A percentile compares a stretch with the other conserved stretches of the same genome.
Conservation (phyloP, 1,139 yeast species). For the Wickerhamomyces sp. region DNA sequence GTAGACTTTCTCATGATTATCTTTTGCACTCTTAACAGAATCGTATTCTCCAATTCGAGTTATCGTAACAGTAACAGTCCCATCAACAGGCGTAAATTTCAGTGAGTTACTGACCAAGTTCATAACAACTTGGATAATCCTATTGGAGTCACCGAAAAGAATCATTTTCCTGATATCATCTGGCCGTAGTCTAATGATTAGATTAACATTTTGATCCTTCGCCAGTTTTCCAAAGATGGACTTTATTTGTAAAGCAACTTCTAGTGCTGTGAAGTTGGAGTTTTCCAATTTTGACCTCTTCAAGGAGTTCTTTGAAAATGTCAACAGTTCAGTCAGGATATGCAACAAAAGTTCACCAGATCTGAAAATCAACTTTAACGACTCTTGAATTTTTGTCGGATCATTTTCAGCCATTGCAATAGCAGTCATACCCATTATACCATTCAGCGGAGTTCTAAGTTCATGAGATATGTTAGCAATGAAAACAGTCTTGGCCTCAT, state of each 20-base stretch:
- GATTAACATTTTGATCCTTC: slow-evolving; percentile 64
- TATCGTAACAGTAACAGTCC: slow-evolving; percentile 66
- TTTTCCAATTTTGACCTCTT: slow-evolving; percentile 81
- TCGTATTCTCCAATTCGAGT: slow-evolving; percentile 72
- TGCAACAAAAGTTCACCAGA: slow-evolving; percentile 85
- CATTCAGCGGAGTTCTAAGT: slow-evolving; percentile 89
- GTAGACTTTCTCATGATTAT: slow-evolving; percentile 33
- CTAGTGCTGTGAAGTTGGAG: slow-evolving; percentile 62
- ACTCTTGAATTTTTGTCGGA: slow-evolving; percentile 55
- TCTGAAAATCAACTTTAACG: slow-evolving; percentile 72
- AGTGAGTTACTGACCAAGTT: slow-evolving; percentile 82
- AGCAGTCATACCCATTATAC: slow-evolving; percentile 93
- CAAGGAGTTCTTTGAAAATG: slow-evolving; percentile 86
- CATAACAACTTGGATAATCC: slow-evolving; percentile 84
- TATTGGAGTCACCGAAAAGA: slow-evolving; percentile 77
- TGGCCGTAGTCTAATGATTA: slow-evolving; percentile 56
- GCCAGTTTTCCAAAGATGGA: slow-evolving; percentile 89
- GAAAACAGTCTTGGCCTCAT: slow-evolving; percentile 90
- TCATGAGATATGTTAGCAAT: slow-evolving; percentile 97
- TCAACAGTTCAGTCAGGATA: slow-evolving; percentile 80
- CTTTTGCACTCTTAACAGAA: slow-evolving; percentile 33
- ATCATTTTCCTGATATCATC: slow-evolving; percentile 55
- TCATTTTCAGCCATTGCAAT: slow-evolving; percentile 86
- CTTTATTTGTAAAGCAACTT: slow-evolving; percentile 74
- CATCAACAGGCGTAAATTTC: slow-evolving; percentile 86